Percentiles rank a stretch among this genome's conserved stretches.
Evolutionary conservation across 495 filamentous ascomycete species (phyloP).

Genomic region (Delitschia confertaspora): DNA sequence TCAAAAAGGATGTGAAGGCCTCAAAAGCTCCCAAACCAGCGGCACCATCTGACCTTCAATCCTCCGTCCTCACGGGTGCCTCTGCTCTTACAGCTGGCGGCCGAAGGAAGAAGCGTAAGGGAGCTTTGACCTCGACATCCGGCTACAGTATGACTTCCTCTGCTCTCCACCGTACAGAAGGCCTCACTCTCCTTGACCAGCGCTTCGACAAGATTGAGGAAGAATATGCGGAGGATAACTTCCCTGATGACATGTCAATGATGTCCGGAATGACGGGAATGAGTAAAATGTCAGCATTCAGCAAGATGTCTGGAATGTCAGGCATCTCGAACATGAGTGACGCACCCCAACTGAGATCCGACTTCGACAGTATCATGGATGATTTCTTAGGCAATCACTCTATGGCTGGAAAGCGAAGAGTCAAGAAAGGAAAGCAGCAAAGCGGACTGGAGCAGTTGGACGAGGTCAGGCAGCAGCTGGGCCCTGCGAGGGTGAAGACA

Average conservation of each 20-base stretch:
- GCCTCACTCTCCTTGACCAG: conserved; percentile 73
- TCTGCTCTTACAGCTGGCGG: conserved; percentile 51
- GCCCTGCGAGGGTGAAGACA: conserved; percentile 59
- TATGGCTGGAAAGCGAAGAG: conserved; percentile 55
- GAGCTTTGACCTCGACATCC: conserved; percentile 79
- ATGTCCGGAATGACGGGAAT: conserved; percentile 45
- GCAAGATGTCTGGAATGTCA: conserved; percentile 33
- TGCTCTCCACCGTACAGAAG: conserved; percentile 77
- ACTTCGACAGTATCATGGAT: conserved; percentile 86
- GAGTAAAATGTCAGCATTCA: conserved; percentile 44
- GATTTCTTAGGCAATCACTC: conserved; percentile 79
- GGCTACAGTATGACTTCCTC: conserved; percentile 97
- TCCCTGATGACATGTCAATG: conserved; percentile 46
- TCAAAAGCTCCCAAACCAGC: conserved; percentile 36
- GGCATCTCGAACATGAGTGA: conserved; percentile 34
- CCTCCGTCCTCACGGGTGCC: conserved; percentile 69
- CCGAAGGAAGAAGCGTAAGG: conserved; percentile 80
- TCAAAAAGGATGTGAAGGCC: conserved; percentile 66
- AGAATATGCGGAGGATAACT: conserved; percentile 44
- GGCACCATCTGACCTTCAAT: conserved; percentile 55
- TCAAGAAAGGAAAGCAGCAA: conserved; percentile 74
- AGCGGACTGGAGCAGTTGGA: conserved; percentile 83
- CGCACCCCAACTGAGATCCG: conserved; percentile 46
- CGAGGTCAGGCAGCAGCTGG: conserved; percentile 72
- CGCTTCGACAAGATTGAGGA: conserved; percentile 88